These are phyloP conservation scores for Populus hybrid DNA, from an alignment of 441 rosid genomes.

Conservation along the genomic window DNA sequence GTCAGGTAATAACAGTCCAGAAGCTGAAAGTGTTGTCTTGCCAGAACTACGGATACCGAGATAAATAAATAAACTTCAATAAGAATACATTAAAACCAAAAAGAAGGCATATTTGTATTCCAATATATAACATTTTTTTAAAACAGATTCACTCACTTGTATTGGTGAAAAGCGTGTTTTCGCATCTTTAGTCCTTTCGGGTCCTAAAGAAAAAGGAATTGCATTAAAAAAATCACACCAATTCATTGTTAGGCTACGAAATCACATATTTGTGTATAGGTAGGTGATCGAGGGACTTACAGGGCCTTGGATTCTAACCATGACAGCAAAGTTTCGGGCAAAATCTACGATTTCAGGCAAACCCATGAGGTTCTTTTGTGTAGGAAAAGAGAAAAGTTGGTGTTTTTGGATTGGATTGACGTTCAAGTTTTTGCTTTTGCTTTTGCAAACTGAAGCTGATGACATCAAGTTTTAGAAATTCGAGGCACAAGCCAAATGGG, in stretches of 20 bases:
- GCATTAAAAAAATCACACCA: background rate
- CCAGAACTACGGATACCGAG: constrained; percentile 58
- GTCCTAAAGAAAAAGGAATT: constrained; percentile 41
- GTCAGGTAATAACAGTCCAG: constrained; percentile 71
- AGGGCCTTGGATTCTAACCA: constrained; percentile 84
- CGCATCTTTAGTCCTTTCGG: constrained; percentile 93
- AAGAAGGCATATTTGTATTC: background rate
- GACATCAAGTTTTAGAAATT: background rate
- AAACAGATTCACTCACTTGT: constrained; percentile 43
- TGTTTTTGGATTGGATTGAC: constrained; percentile 5
- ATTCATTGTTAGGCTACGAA: background rate
- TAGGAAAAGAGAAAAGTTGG: background rate
- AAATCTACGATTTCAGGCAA: constrained; percentile 43
- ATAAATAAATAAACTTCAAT: background rate
- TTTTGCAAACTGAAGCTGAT: background rate
- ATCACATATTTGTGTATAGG: background rate
- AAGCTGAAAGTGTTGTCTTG: constrained; percentile 77
- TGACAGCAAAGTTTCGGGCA: constrained; percentile 55
- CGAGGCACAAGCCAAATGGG: background rate
- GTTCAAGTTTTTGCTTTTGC: background rate
- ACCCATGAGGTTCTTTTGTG: constrained; percentile 39
- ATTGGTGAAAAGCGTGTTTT: constrained; percentile 85
- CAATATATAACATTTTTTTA: background rate
- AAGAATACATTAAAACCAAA: background rate
- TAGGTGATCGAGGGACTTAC: constrained; percentile 36